Percentiles rank a stretch among this genome's conserved stretches.
Evolutionary conservation across 2,329 filamentous ascomycete genomes (phyloP).

Genomic region (Fusarium tanahbumbuense): DNA sequence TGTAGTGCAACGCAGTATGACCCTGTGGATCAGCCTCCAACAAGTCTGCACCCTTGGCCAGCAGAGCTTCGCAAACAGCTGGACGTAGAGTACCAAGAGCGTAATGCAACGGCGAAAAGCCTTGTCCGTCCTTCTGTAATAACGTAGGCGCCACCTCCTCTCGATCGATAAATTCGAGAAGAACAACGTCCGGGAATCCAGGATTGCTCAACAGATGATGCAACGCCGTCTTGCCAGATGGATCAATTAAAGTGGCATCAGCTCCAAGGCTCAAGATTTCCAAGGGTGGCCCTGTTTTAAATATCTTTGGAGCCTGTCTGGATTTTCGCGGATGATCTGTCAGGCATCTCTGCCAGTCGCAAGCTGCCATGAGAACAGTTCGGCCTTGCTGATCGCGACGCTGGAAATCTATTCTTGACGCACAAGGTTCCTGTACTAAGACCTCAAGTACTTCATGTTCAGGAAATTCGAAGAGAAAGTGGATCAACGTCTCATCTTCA

Average conservation of each 20-base stretch:
- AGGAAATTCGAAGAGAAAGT: conserved; percentile 32
- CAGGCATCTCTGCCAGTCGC: not conserved
- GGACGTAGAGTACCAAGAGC: conserved; percentile 30
- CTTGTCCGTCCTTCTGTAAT: conserved; percentile 9
- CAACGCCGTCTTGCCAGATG: conserved; percentile 34
- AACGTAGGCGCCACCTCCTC: conserved; percentile 22
- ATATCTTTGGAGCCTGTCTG: not conserved
- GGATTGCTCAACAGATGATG: conserved; percentile 38
- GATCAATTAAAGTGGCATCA: conserved; percentile 26
- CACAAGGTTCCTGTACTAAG: conserved; percentile 30
- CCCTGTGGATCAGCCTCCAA: conserved; percentile 26
- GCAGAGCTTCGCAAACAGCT: conserved; percentile 24
- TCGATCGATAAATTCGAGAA: conserved; percentile 30
- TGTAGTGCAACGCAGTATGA: conserved; percentile 29
- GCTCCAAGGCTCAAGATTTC: conserved; percentile 31
- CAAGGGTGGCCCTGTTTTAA: not conserved
- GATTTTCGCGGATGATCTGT: not conserved
- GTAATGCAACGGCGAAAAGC: conserved; percentile 25
- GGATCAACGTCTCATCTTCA: conserved; percentile 29
- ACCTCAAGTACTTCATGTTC: not conserved
- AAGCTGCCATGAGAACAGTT: conserved; percentile 39
- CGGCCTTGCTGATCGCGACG: conserved; percentile 29
- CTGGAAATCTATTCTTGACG: conserved; percentile 35
- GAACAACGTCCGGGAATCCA: conserved; percentile 7
- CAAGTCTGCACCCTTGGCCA: conserved; percentile 28